phyloP scores from a whole-genome alignment of 2,329 filamentous ascomycete species.

The Colletotrichum eremochloae region DNA sequence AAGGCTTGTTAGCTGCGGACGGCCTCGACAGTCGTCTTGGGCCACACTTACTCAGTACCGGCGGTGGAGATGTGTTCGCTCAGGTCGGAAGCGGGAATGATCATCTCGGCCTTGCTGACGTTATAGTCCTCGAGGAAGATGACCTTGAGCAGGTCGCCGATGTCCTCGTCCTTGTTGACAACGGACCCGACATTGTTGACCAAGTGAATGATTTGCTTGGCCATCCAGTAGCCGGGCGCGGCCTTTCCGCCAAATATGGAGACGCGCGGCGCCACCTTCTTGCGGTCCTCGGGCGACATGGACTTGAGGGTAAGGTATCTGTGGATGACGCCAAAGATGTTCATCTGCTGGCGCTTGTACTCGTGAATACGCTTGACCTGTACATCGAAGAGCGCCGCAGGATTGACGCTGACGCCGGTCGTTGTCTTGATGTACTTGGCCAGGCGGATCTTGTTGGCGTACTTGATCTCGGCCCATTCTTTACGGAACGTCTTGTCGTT shows the following conservation, averaged over 20 bases:
- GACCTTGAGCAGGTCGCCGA: conserved; percentile 95
- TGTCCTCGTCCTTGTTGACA: conserved; percentile 91
- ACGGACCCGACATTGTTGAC: conserved; percentile 92
- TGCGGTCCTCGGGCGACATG: conserved; percentile 84
- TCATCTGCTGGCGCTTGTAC: conserved; percentile 98
- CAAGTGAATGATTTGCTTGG: conserved; percentile 97
- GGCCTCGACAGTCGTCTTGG: background rate
- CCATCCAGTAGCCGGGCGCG: conserved; percentile 99
- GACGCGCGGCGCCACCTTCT: conserved; percentile 88
- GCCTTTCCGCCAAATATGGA: conserved; percentile 98
- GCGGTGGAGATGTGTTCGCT: conserved; percentile 99
- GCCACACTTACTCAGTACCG: conserved; percentile 79
- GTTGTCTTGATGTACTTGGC: conserved; percentile 91
- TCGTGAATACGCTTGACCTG: conserved; percentile 99
- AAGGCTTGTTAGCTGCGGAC: conserved; percentile 39
- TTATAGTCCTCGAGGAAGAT: conserved; percentile 99
- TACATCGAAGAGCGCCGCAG: conserved; percentile 90
- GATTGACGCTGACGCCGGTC: conserved; percentile 86
- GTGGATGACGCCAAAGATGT: conserved; percentile 98
- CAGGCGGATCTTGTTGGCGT: conserved; percentile 92
- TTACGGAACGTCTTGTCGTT: conserved; percentile 92
- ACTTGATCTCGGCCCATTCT: conserved; percentile 97
- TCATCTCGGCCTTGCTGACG: conserved; percentile 98
- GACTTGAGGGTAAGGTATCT: conserved; percentile 91
- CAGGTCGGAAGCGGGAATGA: conserved; percentile 92